Evolutionary conservation across 257 asterid genomes (phyloP), one percentile per base, ranked within the genome.

Genomic region (Solanum commersonii): DNA sequence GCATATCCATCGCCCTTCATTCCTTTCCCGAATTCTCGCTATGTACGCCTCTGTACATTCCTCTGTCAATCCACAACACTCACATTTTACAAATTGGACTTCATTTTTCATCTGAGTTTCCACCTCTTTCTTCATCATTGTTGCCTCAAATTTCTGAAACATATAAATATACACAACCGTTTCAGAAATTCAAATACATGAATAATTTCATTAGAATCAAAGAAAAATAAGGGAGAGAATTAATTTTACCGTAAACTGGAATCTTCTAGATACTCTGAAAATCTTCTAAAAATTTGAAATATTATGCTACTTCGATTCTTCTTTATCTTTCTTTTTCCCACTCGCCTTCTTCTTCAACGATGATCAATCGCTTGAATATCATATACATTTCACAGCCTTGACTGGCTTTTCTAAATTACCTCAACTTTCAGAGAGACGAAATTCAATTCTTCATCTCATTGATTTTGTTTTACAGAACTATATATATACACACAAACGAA

Each of bases 51-150:
- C 93, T 29, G 99, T 95, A 86, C 98, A 96, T 68, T 96, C 99
- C 88, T 96, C 99, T 0, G 96, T 93, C 90, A 96, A 90, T 83
- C 97, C 98, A 60, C 99, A 96, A 87, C 99, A 95, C 88, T 91
- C 96, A 89, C 99, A 96, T 89, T 88, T 92, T 6, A 91, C 98
- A 3, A 89, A 92, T 46, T 87, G 91, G 38, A 95, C 89, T 8
- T 91, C 95, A 3, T 85, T 89, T 38, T 89, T 90, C 90, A 84
- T 91, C 88, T 70, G 68, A 37, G 31, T 2, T 42, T 71, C 88
- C 4, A 4, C 34, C 71, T 86, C 65, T 76, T 56, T 86, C 67
- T 5, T 46, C 56, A 46, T 46, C 56, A 46, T 46, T 46, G 20
- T 83, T 46, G 44, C 56, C 81, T 37, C 37, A 38, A 49, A 27